Conservation (phyloP, 257 asterid genomes). For the Jaltomata sinuosa region DNA sequence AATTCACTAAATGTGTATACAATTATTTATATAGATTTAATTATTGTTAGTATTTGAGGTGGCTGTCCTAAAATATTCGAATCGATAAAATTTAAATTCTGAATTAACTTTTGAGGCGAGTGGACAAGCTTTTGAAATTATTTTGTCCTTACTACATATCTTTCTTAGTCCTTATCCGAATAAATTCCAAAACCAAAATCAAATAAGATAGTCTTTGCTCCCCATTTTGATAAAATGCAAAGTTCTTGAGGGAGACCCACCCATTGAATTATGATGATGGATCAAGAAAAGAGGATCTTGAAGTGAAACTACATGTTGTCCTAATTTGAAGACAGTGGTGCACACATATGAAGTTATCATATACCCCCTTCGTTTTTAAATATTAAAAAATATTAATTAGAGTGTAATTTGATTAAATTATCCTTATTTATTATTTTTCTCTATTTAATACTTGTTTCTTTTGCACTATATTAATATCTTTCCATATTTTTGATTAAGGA, state of each 20-base stretch:
- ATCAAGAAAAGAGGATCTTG: neutral
- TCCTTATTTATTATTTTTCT: too few species aligned
- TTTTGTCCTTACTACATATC: neutral
- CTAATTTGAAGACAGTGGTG: slow-evolving; percentile 2
- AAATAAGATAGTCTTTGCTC: slow-evolving; percentile 26
- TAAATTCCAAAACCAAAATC: slow-evolving; percentile 24
- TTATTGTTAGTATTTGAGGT: neutral
- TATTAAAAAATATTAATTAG: too few species aligned
- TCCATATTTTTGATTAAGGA: too few species aligned
- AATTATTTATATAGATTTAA: neutral
- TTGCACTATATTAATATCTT: too few species aligned
- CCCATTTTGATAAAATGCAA: slow-evolving; percentile 24
- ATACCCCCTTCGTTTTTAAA: too few species aligned
- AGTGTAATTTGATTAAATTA: too few species aligned
- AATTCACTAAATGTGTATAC: neutral
- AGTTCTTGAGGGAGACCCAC: slow-evolving; percentile 18
- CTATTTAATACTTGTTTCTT: too few species aligned
- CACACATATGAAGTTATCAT: neutral
- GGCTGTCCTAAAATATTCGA: neutral
- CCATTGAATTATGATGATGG: slow-evolving; percentile 21
- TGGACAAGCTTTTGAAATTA: neutral
- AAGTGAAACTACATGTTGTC: slow-evolving; percentile 6
- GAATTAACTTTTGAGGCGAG: fast-evolving
- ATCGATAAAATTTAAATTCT: neutral
- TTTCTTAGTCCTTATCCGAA: neutral